phyloP scores from a whole-genome alignment of 441 rosid genomes.

The Populus hybrid region DNA sequence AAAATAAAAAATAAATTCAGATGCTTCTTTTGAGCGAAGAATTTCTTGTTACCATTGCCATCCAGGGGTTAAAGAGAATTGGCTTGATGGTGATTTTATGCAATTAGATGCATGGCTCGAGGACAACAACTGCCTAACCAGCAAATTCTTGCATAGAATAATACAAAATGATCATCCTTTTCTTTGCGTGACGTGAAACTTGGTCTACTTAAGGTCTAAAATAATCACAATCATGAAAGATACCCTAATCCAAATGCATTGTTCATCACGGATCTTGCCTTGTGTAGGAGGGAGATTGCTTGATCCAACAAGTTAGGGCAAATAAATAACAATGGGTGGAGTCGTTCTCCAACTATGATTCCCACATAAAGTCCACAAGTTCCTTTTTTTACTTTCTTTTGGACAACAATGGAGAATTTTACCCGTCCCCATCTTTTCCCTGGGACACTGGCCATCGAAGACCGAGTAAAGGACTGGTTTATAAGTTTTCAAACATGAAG shows the following conservation, averaged over 20 bases:
- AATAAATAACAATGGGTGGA: no score
- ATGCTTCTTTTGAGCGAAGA: no score
- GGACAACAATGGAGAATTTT: background rate
- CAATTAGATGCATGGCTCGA: no score
- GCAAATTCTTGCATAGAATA: no score
- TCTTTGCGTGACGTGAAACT: background rate
- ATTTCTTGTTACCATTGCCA: no score
- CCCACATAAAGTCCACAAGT: background rate
- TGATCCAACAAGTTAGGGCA: background rate
- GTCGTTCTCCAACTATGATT: background rate
- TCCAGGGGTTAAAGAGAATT: no score
- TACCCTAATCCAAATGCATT: background rate
- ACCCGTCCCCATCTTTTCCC: no score
- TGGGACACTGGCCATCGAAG: no score
- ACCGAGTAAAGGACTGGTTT: background rate
- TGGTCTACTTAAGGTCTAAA: background rate
- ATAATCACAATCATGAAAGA: background rate
- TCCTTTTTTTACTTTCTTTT: background rate
- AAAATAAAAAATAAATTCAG: no score
- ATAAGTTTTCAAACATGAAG: background rate
- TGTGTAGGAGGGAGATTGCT: background rate
- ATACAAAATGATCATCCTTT: no score
- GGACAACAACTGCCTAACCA: no score
- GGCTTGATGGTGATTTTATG: no score
- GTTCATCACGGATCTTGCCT: background rate